These are phyloP conservation scores for Passalora sequoiae DNA, from an alignment of 2,329 filamentous ascomycete genomes.

Conservation along the genomic window DNA sequence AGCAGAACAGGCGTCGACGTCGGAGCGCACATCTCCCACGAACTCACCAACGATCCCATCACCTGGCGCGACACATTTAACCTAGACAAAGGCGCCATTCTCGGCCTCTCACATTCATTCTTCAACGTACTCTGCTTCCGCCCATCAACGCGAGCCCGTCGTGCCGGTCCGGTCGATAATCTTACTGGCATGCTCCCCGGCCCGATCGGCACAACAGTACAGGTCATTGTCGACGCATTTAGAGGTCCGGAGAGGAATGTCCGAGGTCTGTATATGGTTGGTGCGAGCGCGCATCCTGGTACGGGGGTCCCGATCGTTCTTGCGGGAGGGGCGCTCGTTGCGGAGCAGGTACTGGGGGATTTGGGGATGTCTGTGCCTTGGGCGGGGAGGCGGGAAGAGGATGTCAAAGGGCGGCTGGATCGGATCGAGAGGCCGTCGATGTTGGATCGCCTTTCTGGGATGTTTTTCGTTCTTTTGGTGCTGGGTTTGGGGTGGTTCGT, in stretches of 20 bases:
- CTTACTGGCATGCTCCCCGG: slow-evolving; percentile 25
- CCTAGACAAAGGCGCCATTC: slow-evolving; percentile 67
- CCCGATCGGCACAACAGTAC: slow-evolving; percentile 22
- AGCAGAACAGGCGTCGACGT: slow-evolving; percentile 55
- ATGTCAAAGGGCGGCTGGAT: slow-evolving; percentile 27
- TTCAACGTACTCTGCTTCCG: slow-evolving; percentile 67
- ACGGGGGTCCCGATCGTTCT: slow-evolving; percentile 71
- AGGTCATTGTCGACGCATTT: slow-evolving; percentile 25
- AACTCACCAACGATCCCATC: slow-evolving; percentile 61
- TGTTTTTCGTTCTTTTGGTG: slow-evolving; percentile 21
- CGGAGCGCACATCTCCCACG: slow-evolving; percentile 51
- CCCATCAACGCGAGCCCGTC: slow-evolving; percentile 56
- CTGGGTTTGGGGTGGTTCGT: slow-evolving; percentile 18
- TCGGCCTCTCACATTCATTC: slow-evolving; percentile 67
- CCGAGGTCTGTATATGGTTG: slow-evolving; percentile 61
- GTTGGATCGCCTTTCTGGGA: slow-evolving; percentile 23
- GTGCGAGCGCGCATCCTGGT: slow-evolving; percentile 69
- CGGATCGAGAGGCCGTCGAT: slow-evolving; percentile 24
- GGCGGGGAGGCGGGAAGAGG: slow-evolving; percentile 18
- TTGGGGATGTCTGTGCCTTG: slow-evolving; percentile 39
- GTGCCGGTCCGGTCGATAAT: slow-evolving; percentile 37
- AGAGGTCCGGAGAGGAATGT: slow-evolving; percentile 36
- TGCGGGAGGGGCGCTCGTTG: slow-evolving; percentile 61
- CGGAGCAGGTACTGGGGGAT: slow-evolving; percentile 48
- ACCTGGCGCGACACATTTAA: slow-evolving; percentile 66